Evolutionary conservation across 495 filamentous ascomycete species (phyloP), one percentile per base, ranked within the genome.

Genomic region (Alectoria sarmentosa): DNA sequence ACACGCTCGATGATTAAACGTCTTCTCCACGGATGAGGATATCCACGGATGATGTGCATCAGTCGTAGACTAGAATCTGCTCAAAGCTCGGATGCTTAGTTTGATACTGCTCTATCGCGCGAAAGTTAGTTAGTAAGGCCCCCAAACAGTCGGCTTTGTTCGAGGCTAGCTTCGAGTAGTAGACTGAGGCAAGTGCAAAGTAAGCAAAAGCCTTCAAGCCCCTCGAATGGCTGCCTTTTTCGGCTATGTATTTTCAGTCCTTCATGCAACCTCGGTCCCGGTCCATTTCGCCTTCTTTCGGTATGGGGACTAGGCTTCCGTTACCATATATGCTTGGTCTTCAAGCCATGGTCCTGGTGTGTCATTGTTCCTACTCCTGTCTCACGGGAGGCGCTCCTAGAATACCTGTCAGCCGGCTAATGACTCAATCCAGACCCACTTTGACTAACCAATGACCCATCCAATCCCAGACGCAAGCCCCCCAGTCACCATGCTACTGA

Each of bases 381-480:
- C 60, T 66, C 37, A 57, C 49, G 11, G 64, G 59, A 41, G 64
- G 64, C 15, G 64, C 64, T 34, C 64, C 64, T 66, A 37, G 28
- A 55, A 37, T 8, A 56, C 21, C 28, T 44, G 15, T 66, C 21
- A 60, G 56, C 23, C 19, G 28, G 49, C 42, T 46, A 46, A 41
- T 42, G 49, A n/a, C 13, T 23, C 17, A 30, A 34, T 13, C 46
- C 52, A 15, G 36, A 54, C 15, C 32, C 42, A 3, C 28, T 41
- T n/a, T 58, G 67, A 62, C 69, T 69, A 88, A 66, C 88, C 88
- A 66, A 96, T 81, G 44, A 96, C 80, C 91, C 91, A 96, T 4
- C 91, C 91, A 69, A 96, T 84, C 4, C 91, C 90, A 69, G 86
- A 89, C 3, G 88, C 91, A 67, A 96, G 74, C 19, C 73, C 90